A percentile compares a stretch with the other conserved stretches of the same genome.
Evolutionary conservation across 257 asterid genomes (phyloP).

Genomic region (Catharanthus roseus): DNA sequence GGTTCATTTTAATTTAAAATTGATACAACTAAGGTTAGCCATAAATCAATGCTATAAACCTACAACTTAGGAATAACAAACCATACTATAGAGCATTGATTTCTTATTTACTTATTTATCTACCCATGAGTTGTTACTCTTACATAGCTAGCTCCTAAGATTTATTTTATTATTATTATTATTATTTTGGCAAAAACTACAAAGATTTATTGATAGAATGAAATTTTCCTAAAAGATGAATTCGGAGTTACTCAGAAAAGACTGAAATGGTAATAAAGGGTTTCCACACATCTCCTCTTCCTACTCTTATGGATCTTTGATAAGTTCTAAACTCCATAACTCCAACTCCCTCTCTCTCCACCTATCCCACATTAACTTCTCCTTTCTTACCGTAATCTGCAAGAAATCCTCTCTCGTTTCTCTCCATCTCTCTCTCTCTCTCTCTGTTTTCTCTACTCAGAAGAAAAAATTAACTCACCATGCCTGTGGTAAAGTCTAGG

Average conservation of each 20-base stretch:
- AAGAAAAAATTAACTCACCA: conserved; percentile 8
- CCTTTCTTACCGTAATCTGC: background rate
- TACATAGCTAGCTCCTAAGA: too few species aligned
- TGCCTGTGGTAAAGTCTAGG: conserved; percentile 46
- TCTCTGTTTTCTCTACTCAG: background rate
- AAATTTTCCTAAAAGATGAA: background rate
- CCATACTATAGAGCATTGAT: too few species aligned
- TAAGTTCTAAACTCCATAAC: conserved; percentile 21
- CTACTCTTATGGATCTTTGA: conserved; percentile 72
- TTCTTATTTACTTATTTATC: too few species aligned
- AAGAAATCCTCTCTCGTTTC: too few species aligned
- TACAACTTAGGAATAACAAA: too few species aligned
- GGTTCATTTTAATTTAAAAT: too few species aligned
- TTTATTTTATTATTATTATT: too few species aligned
- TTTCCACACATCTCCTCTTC: conserved; percentile 45
- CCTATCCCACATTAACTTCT: conserved; percentile 16
- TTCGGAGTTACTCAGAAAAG: background rate
- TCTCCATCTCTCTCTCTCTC: background rate
- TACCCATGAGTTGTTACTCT: too few species aligned
- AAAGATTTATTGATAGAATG: background rate
- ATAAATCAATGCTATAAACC: too few species aligned
- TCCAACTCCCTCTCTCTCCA: conserved; percentile 10
- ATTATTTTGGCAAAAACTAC: too few species aligned
- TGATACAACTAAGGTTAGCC: too few species aligned
- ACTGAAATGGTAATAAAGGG: background rate